Evolutionary conservation across 108 stramenopile species (phyloP).

Genomic region (Licmophora abbreviata): DNA sequence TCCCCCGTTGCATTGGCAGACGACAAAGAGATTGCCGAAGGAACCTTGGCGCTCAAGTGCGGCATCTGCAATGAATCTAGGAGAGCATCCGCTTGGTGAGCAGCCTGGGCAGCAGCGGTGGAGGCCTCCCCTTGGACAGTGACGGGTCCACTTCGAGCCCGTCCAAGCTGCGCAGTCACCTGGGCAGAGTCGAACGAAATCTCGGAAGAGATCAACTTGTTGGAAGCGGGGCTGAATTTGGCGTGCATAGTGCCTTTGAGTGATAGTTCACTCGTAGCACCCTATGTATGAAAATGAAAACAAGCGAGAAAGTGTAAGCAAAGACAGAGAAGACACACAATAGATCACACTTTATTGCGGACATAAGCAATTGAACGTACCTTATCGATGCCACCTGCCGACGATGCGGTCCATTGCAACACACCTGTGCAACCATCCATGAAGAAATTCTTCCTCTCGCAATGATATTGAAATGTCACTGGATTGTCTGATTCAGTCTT

Average conservation of each 20-base stretch:
- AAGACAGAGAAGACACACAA: no score
- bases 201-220: constrained; percentile 70
- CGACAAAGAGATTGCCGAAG: constrained; percentile 14
- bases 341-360: background rate
- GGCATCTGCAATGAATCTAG: constrained; percentile 69
- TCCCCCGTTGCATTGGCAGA: constrained; percentile 3
- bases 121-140: constrained; percentile 27
- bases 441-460: constrained; percentile 67
- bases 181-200: constrained; percentile 58
- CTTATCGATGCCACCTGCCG: constrained; percentile 35
- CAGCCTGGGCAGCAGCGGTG: constrained; percentile 35
- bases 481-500: constrained; percentile 2
- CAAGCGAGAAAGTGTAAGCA: background rate
- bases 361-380: constrained; percentile 16
- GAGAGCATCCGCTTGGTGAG: constrained; percentile 63
- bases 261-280: constrained; percentile 31
- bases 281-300: constrained; percentile 15
- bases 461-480: constrained; percentile 43
- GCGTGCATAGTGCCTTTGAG: constrained; percentile 54
- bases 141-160: no score
- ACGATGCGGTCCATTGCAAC: constrained; percentile 54
- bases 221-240: constrained; percentile 73
- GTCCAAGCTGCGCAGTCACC: constrained; percentile 39
- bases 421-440: constrained; percentile 72
- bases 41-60: constrained; percentile 16